These are phyloP conservation scores for Metarhizium sp. DNA, from an alignment of 2,329 filamentous ascomycete species.

Conservation along the genomic window DNA sequence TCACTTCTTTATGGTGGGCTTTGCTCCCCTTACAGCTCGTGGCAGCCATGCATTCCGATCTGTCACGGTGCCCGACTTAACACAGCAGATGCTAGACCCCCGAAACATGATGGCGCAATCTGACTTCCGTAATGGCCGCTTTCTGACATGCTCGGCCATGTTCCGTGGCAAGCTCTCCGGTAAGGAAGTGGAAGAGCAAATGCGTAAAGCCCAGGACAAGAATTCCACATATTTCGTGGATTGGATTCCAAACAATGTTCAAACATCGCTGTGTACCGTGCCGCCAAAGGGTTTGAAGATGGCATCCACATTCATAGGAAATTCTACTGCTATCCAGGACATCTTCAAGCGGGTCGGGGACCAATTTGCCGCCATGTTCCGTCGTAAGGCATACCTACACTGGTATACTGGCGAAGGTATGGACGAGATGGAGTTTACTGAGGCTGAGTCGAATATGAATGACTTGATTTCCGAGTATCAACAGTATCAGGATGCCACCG, in stretches of 20 bases:
- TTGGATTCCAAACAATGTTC: constrained; percentile 99
- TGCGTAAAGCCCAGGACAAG: constrained; percentile 99
- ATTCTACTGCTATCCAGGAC: constrained; percentile 99
- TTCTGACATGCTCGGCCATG: constrained; percentile 98
- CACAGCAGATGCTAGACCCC: constrained; percentile 99
- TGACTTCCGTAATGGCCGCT: constrained; percentile 98
- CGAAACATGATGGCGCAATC: constrained; percentile 99
- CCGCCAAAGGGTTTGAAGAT: constrained; percentile 96
- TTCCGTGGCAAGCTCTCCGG: constrained; percentile 99
- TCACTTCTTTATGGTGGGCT: constrained; percentile 99
- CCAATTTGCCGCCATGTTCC: constrained; percentile 99
- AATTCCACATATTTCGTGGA: constrained; percentile 99
- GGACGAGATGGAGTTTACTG: constrained; percentile 99
- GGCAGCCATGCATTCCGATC: constrained; percentile 89
- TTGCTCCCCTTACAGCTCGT: constrained; percentile 87
- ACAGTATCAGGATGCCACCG: constrained; percentile 97
- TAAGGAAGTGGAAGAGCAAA: constrained; percentile 99
- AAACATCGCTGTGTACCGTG: constrained; percentile 98
- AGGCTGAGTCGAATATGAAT: constrained; percentile 99
- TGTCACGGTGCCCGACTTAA: constrained; percentile 92
- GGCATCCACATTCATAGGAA: constrained; percentile 97
- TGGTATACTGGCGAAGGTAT: constrained; percentile 99
- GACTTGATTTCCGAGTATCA: constrained; percentile 98
- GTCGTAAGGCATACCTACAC: constrained; percentile 99
- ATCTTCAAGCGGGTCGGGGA: constrained; percentile 99